Percentiles rank a stretch among this genome's conserved stretches.
Conservation (phyloP, 352 stramenopile species). For the Pseudoperonospora humuli region DNA sequence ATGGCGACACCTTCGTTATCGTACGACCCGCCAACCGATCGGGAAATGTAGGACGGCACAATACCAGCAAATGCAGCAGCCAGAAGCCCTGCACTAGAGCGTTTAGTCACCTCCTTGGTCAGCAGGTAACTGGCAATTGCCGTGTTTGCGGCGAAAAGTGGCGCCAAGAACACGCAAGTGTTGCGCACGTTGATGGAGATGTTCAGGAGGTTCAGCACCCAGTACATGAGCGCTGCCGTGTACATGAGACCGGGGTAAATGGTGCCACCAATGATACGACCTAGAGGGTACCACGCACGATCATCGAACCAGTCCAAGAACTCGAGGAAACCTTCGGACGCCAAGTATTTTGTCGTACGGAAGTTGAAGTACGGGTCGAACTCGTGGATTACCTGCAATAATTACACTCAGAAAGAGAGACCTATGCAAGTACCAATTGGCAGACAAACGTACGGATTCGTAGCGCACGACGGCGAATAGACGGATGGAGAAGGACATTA, state of each 20-base stretch:
- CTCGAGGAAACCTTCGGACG: constrained; percentile 90
- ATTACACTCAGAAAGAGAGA: too few relatives aligned
- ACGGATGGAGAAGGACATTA: constrained; percentile 90
- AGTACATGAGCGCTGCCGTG: constrained; percentile 86
- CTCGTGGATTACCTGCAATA: constrained; percentile 83
- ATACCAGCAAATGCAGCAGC: constrained; percentile 93
- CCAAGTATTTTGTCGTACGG: constrained; percentile 95
- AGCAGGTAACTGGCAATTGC: constrained; percentile 86
- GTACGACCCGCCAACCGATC: constrained; percentile 95
- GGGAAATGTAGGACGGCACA: constrained; percentile 95
- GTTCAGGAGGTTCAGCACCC: constrained; percentile 85
- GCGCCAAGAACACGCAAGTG: constrained; percentile 88
- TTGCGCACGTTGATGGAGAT: constrained; percentile 91
- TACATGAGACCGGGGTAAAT: constrained; percentile 92
- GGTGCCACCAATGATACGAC: constrained; percentile 88
- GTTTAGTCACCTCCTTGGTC: constrained; percentile 86
- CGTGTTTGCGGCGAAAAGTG: constrained; percentile 86
- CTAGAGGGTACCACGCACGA: constrained; percentile 90
- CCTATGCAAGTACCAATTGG: constrained; percentile 4
- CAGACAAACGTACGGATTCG: constrained; percentile 58
- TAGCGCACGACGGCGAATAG: constrained; percentile 91
- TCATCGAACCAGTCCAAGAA: constrained; percentile 99
- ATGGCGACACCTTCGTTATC: constrained; percentile 98
- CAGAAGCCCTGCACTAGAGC: constrained; percentile 82
- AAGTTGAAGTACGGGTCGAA: constrained; percentile 98